Percentiles rank a stretch among this genome's conserved stretches.
Evolutionary conservation across 306 rosid genomes (phyloP).

Genomic region (Cicer yamashitae): DNA sequence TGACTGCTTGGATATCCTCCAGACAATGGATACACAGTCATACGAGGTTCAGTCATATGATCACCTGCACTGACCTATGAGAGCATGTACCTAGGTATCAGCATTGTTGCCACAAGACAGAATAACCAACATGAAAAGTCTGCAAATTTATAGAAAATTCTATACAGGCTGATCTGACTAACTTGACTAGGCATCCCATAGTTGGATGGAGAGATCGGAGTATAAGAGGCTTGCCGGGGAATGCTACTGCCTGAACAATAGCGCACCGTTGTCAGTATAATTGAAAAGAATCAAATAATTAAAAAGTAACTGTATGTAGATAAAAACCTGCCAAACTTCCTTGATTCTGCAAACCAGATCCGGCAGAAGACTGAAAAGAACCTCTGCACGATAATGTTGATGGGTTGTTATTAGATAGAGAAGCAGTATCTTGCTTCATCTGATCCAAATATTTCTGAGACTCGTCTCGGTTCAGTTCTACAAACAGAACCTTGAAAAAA

Average conservation of each 20-base stretch:
- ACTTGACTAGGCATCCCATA: conserved; percentile 47
- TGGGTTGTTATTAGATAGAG: conserved; percentile 28
- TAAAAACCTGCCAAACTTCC: conserved; percentile 46
- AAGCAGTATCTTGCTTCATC: conserved; percentile 53
- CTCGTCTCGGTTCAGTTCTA: conserved; percentile 59
- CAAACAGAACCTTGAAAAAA: conserved; percentile 60
- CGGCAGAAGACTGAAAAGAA: conserved; percentile 35
- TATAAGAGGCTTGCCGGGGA: conserved; percentile 27
- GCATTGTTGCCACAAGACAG: conserved; percentile 12
- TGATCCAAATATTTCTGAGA: conserved; percentile 58
- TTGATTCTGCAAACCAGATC: conserved; percentile 42
- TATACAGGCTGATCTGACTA: conserved; percentile 36
- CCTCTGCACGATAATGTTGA: conserved; percentile 35
- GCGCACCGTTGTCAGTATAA: conserved; percentile 30
- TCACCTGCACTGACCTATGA: conserved; percentile 27
- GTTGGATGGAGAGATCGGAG: conserved; percentile 29
- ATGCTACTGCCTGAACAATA: conserved; percentile 40
- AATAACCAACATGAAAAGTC: conserved; percentile 10
- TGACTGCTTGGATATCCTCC: conserved; percentile 46
- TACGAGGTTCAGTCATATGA: conserved; percentile 29
- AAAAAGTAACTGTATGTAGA: background rate
- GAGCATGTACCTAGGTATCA: conserved; percentile 29
- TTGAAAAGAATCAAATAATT: background rate
- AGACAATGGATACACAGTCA: conserved; percentile 40
- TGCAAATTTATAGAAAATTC: background rate